Percentiles rank a stretch among this genome's conserved stretches.
Evolutionary conservation across 2,329 filamentous ascomycete species (phyloP).

Genomic region (Sporothrix schenckii): DNA sequence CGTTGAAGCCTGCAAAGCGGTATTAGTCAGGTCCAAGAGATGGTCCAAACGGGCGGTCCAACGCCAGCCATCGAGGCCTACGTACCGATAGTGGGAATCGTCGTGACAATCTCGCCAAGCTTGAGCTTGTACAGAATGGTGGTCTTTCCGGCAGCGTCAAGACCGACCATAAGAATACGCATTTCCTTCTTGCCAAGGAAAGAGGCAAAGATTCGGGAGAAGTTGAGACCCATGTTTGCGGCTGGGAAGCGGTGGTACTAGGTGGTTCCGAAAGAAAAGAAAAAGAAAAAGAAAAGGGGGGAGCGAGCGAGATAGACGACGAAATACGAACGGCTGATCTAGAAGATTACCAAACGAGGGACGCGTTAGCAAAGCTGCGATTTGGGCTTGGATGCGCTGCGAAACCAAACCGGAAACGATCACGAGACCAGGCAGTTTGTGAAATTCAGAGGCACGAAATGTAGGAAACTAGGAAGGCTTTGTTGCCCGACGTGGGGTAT

Average conservation of each 20-base stretch:
- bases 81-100: constrained; percentile 96
- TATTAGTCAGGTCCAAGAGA: neutral
- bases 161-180: constrained; percentile 99
- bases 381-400: neutral
- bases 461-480: neutral
- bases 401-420: constrained; percentile 7
- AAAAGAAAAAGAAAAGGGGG: neutral
- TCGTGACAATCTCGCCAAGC: constrained; percentile 98
- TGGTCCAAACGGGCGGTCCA: too few relatives aligned
- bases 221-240: constrained; percentile 93
- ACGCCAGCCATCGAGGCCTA: constrained; percentile 13
- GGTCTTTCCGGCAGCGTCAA: constrained; percentile 99
- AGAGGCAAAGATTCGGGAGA: constrained; percentile 95
- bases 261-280: constrained; percentile 1
- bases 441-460: neutral
- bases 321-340: constrained; percentile 25
- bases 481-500: constrained; percentile 21
- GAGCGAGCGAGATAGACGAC: constrained; percentile 27
- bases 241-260: constrained; percentile 40
- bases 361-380: constrained; percentile 13
- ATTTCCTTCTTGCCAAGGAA: constrained; percentile 99
- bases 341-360: neutral
- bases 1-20: constrained; percentile 79
- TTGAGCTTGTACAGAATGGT: constrained; percentile 99
- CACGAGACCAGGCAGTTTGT: constrained; percentile 16